phyloP scores from a whole-genome alignment of 139 green algal genomes.

The Bryopsis sp. region DNA sequence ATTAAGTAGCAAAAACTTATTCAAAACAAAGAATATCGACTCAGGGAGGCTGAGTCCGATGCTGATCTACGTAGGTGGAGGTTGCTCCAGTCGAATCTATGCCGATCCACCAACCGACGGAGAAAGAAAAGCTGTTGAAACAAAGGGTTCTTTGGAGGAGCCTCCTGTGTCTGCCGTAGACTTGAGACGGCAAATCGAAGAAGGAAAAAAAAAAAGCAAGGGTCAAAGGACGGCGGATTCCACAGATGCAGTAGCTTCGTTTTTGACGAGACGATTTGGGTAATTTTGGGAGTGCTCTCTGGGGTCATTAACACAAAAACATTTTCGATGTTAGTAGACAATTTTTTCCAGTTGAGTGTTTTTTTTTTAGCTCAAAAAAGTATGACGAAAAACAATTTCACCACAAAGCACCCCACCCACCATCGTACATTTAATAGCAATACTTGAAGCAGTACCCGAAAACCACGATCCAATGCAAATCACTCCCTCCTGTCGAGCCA shows the following conservation, averaged over 20 bases:
- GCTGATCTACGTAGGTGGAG: too few species aligned
- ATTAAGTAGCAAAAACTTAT: too few species aligned
- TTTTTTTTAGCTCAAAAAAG: not conserved
- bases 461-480: not conserved
- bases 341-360: not conserved
- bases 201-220: too few species aligned
- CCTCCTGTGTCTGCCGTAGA: too few species aligned
- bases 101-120: too few species aligned
- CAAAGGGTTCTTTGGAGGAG: too few species aligned
- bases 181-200: too few species aligned
- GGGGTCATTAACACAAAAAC: not conserved
- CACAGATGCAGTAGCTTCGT: conserved; percentile 58
- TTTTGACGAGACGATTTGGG: conserved; percentile 66
- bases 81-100: too few species aligned
- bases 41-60: too few species aligned
- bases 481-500: not conserved
- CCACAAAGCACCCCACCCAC: not conserved
- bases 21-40: too few species aligned
- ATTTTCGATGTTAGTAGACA: not conserved
- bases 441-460: not conserved
- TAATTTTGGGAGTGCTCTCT: conserved; percentile 20
- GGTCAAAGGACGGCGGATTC: conserved; percentile 41
- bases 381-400: conserved; percentile 5
- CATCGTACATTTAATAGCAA: too few species aligned
- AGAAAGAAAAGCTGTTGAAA: too few species aligned